Conservation (phyloP, 805 yeast genomes). For the Candida methanosorbosa region DNA sequence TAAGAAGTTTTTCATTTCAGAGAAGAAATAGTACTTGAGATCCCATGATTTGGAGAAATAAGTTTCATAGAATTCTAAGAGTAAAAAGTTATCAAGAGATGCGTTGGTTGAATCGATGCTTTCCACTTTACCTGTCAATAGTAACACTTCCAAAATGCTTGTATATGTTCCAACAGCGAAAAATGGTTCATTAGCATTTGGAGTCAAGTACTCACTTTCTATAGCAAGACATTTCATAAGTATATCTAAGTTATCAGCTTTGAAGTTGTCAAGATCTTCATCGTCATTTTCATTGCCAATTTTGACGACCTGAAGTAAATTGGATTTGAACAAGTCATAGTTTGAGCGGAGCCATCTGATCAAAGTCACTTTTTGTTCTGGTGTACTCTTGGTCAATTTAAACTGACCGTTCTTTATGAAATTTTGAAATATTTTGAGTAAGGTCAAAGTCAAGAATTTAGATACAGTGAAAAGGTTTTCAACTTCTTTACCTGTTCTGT, state of each 20-base stretch:
- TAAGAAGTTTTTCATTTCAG: slow-evolving; percentile 28
- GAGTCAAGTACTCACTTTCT: slow-evolving; percentile 47
- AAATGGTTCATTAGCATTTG: slow-evolving; percentile 42
- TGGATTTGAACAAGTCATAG: slow-evolving; percentile 44
- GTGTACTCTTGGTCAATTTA: slow-evolving; percentile 19
- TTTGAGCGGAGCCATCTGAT: slow-evolving; percentile 55
- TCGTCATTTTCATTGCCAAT: slow-evolving; percentile 26
- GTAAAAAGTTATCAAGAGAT: slow-evolving; percentile 28
- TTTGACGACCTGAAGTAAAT: slow-evolving; percentile 33
- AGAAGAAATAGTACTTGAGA: slow-evolving; percentile 64
- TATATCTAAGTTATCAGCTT: slow-evolving; percentile 44
- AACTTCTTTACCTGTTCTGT: slow-evolving; percentile 8
- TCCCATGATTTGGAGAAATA: slow-evolving; percentile 62
- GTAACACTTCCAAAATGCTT: slow-evolving; percentile 3
- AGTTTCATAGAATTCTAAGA: slow-evolving; percentile 43
- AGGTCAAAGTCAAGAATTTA: slow-evolving; percentile 31
- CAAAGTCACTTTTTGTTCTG: slow-evolving; percentile 40
- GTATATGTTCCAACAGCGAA: slow-evolving; percentile 51
- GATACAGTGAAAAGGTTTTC: slow-evolving; percentile 16
- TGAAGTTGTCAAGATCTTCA: slow-evolving; percentile 32
- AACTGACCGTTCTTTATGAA: slow-evolving; percentile 36
- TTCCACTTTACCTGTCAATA: slow-evolving; percentile 25
- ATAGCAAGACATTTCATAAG: slow-evolving; percentile 44
- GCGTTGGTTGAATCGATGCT: slow-evolving; percentile 37
- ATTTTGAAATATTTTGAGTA: slow-evolving; percentile 40